Conservation (phyloP, 495 filamentous ascomycete species). For the Choiromyces venosus region DNA sequence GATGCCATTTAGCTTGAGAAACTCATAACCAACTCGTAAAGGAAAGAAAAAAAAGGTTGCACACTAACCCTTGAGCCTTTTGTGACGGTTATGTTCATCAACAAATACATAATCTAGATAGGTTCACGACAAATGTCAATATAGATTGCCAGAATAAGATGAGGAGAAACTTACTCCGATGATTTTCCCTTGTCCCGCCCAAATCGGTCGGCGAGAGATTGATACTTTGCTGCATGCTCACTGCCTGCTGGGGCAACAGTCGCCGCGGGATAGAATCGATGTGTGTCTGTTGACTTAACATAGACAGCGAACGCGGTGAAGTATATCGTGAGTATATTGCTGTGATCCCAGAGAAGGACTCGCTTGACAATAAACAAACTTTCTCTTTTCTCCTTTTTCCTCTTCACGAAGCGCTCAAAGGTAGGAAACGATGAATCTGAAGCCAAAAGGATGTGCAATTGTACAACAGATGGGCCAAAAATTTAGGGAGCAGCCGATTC, state of each 20-base stretch:
- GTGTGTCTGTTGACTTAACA: constrained; percentile 36
- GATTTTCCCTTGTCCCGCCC: constrained; percentile 39
- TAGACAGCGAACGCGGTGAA: constrained; percentile 24
- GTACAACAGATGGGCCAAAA: constrained; percentile 23
- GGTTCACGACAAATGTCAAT: constrained; percentile 5
- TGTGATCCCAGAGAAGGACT: constrained; percentile 10
- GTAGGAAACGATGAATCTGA: constrained; percentile 15
- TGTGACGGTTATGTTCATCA: constrained; percentile 97
- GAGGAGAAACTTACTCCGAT: constrained; percentile 35
- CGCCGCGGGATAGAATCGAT: constrained; percentile 42
- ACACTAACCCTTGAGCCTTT: constrained; percentile 80
- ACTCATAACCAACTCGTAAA: not conserved
- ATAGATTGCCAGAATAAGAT: constrained; percentile 5
- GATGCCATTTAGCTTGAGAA: constrained; percentile 29
- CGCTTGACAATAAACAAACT: constrained; percentile 15
- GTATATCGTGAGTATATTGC: constrained; percentile 12
- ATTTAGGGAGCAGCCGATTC: constrained; percentile 26
- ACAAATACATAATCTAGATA: constrained; percentile 93
- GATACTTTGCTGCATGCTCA: constrained; percentile 41
- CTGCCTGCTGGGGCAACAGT: constrained; percentile 40
- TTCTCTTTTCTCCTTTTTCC: not conserved
- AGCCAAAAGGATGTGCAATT: constrained; percentile 28
- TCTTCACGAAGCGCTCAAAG: not conserved
- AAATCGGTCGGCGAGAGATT: constrained; percentile 40
- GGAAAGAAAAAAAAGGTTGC: not conserved